Base-by-base conservation (phyloP, 2,329 filamentous ascomycete species). In the Arthrobotrys pseudoclavata region DNA sequence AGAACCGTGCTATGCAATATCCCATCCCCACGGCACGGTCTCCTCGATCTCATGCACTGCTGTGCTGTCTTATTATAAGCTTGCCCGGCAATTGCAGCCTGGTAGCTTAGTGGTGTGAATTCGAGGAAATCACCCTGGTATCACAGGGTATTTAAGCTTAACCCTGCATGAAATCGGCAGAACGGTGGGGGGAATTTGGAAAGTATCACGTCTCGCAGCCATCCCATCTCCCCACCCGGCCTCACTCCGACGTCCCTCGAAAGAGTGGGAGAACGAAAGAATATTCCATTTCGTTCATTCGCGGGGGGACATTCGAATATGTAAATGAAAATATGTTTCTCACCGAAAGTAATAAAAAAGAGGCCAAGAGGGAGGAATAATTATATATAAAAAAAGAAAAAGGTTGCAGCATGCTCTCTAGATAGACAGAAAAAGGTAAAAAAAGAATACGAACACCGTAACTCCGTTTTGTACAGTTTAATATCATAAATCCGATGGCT, bases 391-490 rank as follows among this genome's bases (percentile, higher is more conserved):
- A 40, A 60, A 60, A 60, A 60, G 34, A 12, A 40, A 60, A 34
- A 22, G n/a, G 31, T 2, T 34, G 45, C 13, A 26, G 40, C 61
- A 50, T 50, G 45, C 48, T 31, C 18, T 55, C 63, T 55, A 42
- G 15, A 57, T 26, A 22, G 34, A 60, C 24, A 60, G 13, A 68
- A 53, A 52, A 40, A 31, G 45, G 4, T 3, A 15, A 42, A 53
- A 34, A 24, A 40, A 57, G 31, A 53, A 40, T 4, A 68, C 26
- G 34, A 60, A 60, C 63, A 37, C 63, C 31, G 12, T 13, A 68
- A 68, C 48, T 42, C 63, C 63, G 37, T 68, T 31, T 68, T 68
- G 63, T 68, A 68, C 63, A 68, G 37, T 68, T 34, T 45, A 57
- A 40, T 40, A 15, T 40, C 37, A 40, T 53, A 57, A 50, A 26